These are phyloP conservation scores for Emmonsiellopsis sp. DNA, from an alignment of 2,329 filamentous ascomycete species.

Conservation along the genomic window DNA sequence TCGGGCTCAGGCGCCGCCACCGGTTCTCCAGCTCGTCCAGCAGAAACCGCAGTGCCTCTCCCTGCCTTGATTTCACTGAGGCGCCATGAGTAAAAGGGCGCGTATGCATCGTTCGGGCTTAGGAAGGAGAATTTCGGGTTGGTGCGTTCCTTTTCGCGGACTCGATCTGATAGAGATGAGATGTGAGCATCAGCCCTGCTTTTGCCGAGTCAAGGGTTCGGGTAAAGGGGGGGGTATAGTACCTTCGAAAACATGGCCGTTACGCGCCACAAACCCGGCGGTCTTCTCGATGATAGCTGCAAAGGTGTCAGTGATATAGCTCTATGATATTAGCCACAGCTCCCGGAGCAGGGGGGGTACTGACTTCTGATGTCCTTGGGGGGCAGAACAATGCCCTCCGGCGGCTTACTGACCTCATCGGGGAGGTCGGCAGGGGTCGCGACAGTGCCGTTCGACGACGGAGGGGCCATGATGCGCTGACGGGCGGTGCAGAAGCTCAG, in stretches of 20 bases:
- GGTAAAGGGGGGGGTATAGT: conserved; percentile 4
- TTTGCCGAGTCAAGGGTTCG: neutral
- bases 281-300: conserved; percentile 78
- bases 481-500: neutral
- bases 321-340: neutral
- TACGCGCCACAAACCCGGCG: conserved; percentile 74
- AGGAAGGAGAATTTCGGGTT: conserved; percentile 93
- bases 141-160: conserved; percentile 71
- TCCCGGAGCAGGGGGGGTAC: conserved; percentile 8
- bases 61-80: conserved; percentile 77
- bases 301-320: conserved; percentile 15
- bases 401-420: conserved; percentile 63
- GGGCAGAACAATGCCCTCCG: conserved; percentile 74
- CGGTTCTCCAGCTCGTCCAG: conserved; percentile 60
- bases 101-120: conserved; percentile 68
- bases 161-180: conserved; percentile 47
- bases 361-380: conserved; percentile 67
- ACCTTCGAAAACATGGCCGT: conserved; percentile 58
- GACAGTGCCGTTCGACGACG: conserved; percentile 28
- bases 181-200: neutral
- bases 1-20: conserved; percentile 43
- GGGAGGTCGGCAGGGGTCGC: conserved; percentile 25
- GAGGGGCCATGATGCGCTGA: conserved; percentile 28
- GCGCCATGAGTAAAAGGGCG: conserved; percentile 84
- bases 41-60: conserved; percentile 66